These are phyloP conservation scores for Lepidium sativum DNA, from an alignment of 345 rosid genomes.

Conservation along the genomic window DNA sequence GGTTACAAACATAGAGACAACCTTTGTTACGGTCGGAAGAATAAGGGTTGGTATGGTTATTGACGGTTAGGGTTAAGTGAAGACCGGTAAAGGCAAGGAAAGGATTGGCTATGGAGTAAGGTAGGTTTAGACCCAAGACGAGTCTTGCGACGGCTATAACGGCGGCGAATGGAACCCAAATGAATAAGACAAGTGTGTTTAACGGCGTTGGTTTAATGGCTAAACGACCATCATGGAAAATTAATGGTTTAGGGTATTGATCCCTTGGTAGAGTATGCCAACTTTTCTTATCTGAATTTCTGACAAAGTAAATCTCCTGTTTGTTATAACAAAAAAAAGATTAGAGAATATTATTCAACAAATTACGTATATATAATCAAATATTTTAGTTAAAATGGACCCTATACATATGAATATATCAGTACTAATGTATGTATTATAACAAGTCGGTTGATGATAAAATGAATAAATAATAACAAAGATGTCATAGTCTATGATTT, in stretches of 20 bases:
- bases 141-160: conserved; percentile 21
- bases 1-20: conserved; percentile 46
- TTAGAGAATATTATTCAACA: conserved; percentile 15
- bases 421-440: neutral
- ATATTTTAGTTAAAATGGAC: neutral
- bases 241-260: conserved; percentile 48
- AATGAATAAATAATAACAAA: neutral
- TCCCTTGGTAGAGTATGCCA: conserved; percentile 46
- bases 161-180: conserved; percentile 56
- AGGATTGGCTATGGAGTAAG: conserved; percentile 42
- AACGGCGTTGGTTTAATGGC: conserved; percentile 47
- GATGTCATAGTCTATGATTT: neutral
- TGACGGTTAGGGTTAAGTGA: conserved; percentile 19
- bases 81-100: conserved; percentile 46
- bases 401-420: neutral
- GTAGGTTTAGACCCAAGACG: conserved; percentile 26
- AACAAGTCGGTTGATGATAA: neutral
- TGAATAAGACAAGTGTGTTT: conserved; percentile 43
- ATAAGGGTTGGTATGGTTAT: neutral
- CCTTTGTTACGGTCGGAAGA: conserved; percentile 3
- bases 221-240: conserved; percentile 79
- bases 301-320: conserved; percentile 55
- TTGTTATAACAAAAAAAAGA: conserved; percentile 25
- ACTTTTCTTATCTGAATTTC: conserved; percentile 43
- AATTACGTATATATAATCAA: neutral